Percentiles rank a stretch among this genome's conserved stretches.
Conservation (phyloP, 176 grass and related monocot genomes). For the Themeda triandra region DNA sequence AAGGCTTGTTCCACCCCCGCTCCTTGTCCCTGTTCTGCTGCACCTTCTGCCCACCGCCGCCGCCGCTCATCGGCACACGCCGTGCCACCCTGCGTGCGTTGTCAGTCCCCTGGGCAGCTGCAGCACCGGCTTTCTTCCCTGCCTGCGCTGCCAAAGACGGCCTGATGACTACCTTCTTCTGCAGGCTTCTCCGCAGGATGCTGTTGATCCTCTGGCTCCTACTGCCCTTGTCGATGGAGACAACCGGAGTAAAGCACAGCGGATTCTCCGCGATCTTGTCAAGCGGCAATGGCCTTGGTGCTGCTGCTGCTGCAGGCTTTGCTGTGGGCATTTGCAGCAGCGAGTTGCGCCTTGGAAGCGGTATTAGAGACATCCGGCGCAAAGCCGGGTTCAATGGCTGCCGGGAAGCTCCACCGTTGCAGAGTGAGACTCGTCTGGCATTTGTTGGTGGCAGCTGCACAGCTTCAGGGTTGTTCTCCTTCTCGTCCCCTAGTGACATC, state of each 20-base stretch:
- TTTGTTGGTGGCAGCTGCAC: constrained; percentile 15
- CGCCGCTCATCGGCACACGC: constrained; percentile 25
- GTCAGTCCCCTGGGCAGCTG: constrained; percentile 20
- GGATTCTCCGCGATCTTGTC: constrained; percentile 35
- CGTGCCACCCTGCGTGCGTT: constrained; percentile 32
- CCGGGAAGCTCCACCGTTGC: constrained; percentile 24
- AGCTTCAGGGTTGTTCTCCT: constrained; percentile 67
- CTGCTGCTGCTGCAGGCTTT: constrained; percentile 28
- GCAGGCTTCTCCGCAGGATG: constrained; percentile 85
- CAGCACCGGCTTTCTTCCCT: constrained; percentile 19
- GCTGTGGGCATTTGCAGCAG: constrained; percentile 46
- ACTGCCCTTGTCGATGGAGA: constrained; percentile 34
- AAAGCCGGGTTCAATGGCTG: constrained; percentile 18
- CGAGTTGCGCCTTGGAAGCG: constrained; percentile 28
- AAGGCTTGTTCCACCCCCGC: constrained; percentile 69
- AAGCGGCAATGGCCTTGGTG: background rate
- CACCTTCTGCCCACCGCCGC: background rate
- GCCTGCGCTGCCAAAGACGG: constrained; percentile 34
- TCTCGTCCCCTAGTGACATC: constrained; percentile 57
- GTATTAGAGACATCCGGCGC: constrained; percentile 45
- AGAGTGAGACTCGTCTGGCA: constrained; percentile 55
- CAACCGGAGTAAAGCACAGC: constrained; percentile 11
- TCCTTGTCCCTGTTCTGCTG: constrained; percentile 54
- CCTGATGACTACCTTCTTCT: constrained; percentile 94
- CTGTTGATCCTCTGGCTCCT: constrained; percentile 61